These are phyloP conservation scores for Rhinocladiella mackenziei DNA, from an alignment of 2,329 filamentous ascomycete genomes.

Conservation along the genomic window DNA sequence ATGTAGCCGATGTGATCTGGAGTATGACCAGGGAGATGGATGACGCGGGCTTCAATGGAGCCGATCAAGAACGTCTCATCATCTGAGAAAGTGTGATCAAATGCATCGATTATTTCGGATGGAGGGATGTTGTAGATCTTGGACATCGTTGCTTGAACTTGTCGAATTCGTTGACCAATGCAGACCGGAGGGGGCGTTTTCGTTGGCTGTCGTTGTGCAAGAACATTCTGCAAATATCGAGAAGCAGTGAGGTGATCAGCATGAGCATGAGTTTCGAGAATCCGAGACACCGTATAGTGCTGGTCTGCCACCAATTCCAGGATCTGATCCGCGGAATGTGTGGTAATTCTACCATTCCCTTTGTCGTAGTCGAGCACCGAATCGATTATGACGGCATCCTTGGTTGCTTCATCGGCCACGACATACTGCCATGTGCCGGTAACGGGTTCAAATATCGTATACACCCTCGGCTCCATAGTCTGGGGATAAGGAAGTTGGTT, in stretches of 20 bases:
- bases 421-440: slow-evolving; percentile 61
- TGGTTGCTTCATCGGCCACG: slow-evolving; percentile 52
- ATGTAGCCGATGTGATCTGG: slow-evolving; percentile 61
- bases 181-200: slow-evolving; percentile 44
- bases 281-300: slow-evolving; percentile 48
- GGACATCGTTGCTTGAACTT: slow-evolving; percentile 54
- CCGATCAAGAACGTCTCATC: slow-evolving; percentile 55
- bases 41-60: slow-evolving; percentile 43
- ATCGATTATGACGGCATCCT: slow-evolving; percentile 56
- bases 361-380: slow-evolving; percentile 58
- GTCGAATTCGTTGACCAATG: slow-evolving; percentile 55
- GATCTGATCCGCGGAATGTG: slow-evolving; percentile 51
- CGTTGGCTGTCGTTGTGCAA: slow-evolving; percentile 35
- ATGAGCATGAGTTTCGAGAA: slow-evolving; percentile 62
- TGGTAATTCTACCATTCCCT: slow-evolving; percentile 44
- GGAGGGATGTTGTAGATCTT: slow-evolving; percentile 47
- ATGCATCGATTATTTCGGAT: slow-evolving; percentile 46
- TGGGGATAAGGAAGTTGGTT: too few species aligned
- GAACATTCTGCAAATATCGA: slow-evolving; percentile 51
- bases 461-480: too few species aligned
- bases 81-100: slow-evolving; percentile 55
- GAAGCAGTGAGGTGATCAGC: slow-evolving; percentile 60
- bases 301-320: slow-evolving; percentile 44
- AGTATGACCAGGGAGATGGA: slow-evolving; percentile 61
- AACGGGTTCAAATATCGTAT: slow-evolving; percentile 38